Base-by-base conservation (phyloP, 257 asterid species). In the Fraxinus pennsylvanica region DNA sequence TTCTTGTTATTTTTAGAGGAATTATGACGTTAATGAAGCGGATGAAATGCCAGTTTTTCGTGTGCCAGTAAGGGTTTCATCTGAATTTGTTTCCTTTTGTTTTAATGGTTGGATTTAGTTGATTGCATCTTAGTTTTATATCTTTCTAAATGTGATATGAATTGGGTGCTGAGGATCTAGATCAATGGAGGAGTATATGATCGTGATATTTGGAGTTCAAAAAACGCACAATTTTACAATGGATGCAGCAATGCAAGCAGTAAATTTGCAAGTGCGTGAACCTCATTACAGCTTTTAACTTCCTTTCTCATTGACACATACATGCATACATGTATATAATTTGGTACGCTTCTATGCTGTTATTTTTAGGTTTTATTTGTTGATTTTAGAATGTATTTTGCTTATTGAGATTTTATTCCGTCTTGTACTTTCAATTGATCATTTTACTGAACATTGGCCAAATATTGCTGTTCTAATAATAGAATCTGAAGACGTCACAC, bases 201-300 rank as follows among this genome's bases (percentile, higher is more conserved):
- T 79, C 92, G 83, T 54, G 92, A 92, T 90, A 92, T 96, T 47
- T 96, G 99, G 99, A 90, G 87, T 59, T 82, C 96, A 39, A 90
- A 79, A 78, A 83, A 92, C 75, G 91, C 97, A 0, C 78, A 84
- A 72, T 84, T 89, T 79, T 96, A 80, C 86, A 72, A 77, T 71
- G 96, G 98, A 38, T 96, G 99, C 84, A 87, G 98, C 87, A 90
- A 90, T 79, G 85, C 97, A 75, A 91, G 91, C 86, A 79, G 68
- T 72, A 88, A 87, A 76, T 96, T 89, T 82, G 79, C 93, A 76
- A 88, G 99, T 96, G 67, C 39, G 97, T 89, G 12, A 54, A 32
- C 81, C 69, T 61, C 39, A 39, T 73, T 75, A 33, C 68, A 30
- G 68, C 72, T 52, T 79, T 73, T 75, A 6, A 22, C 21, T 70